phyloP scores from a whole-genome alignment of 1,284 basidiomycete genomes.

The Ceratobasidium sp. region DNA sequence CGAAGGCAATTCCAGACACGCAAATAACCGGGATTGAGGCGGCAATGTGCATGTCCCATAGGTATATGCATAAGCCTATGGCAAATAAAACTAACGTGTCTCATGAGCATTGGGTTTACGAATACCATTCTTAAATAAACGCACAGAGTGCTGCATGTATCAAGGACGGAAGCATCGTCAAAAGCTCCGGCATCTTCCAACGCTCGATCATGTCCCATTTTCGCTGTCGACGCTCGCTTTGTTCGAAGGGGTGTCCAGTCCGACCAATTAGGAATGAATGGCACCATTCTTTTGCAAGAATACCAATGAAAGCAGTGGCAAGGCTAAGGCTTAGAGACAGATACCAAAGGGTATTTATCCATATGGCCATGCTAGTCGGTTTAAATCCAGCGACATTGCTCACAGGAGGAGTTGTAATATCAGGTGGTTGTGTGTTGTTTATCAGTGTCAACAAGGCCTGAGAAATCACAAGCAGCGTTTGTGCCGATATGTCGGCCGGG shows the following conservation, averaged over 20 bases:
- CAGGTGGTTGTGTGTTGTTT: background rate
- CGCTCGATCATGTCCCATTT: background rate
- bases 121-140: background rate
- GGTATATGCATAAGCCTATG: background rate
- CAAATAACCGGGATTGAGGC: background rate
- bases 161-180: slow-evolving; percentile 6
- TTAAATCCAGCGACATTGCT: background rate
- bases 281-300: slow-evolving; percentile 32
- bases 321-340: slow-evolving; percentile 17
- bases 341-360: slow-evolving; percentile 7
- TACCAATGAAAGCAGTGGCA: slow-evolving; percentile 4
- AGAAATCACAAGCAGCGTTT: slow-evolving; percentile 13
- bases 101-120: background rate
- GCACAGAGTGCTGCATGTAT: slow-evolving; percentile 12
- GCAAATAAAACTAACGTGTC: slow-evolving; percentile 10
- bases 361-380: background rate
- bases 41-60: background rate
- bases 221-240: background rate
- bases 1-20: background rate
- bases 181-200: slow-evolving; percentile 6
- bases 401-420: background rate
- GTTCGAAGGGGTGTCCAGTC: background rate
- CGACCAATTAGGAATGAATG: slow-evolving; percentile 15
- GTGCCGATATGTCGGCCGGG: slow-evolving; percentile 7
- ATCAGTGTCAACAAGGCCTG: slow-evolving; percentile 5